Evolutionary conservation across 495 filamentous ascomycete species (phyloP).

Genomic region (Diplogelasinospora grovesii): DNA sequence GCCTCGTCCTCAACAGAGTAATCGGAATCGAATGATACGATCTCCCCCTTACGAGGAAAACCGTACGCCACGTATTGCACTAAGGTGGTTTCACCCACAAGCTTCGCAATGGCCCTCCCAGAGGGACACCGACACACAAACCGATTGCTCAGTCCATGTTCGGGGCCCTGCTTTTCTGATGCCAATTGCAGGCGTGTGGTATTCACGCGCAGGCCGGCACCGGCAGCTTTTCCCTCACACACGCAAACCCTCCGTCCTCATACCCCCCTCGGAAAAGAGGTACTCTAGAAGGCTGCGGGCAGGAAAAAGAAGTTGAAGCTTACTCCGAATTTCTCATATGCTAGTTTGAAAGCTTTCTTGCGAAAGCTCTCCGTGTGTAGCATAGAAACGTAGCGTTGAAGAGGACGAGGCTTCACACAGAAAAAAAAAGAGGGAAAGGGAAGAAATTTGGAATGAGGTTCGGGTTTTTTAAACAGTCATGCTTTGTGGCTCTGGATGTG

Average conservation of each 20-base stretch:
- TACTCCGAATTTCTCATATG: constrained; percentile 99
- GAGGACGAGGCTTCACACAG: background rate
- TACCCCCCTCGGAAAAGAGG: background rate
- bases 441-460: background rate
- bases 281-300: constrained; percentile 9
- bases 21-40: constrained; percentile 20
- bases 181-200: constrained; percentile 18
- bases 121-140: constrained; percentile 6
- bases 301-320: constrained; percentile 61
- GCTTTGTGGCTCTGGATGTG: too few relatives aligned
- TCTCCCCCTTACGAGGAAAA: background rate
- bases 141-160: constrained; percentile 1
- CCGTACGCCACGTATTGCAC: constrained; percentile 21
- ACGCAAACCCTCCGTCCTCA: background rate
- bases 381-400: constrained; percentile 75
- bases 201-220: constrained; percentile 16
- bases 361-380: constrained; percentile 71
- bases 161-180: constrained; percentile 19
- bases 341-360: constrained; percentile 38
- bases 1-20: constrained; percentile 18
- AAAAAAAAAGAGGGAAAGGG: background rate
- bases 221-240: constrained; percentile 9
- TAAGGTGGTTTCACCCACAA: constrained; percentile 17
- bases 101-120: constrained; percentile 22
- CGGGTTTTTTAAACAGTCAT: too few relatives aligned